These are phyloP conservation scores for Atalantia buxifolia DNA, from an alignment of 345 rosid species.

Conservation along the genomic window DNA sequence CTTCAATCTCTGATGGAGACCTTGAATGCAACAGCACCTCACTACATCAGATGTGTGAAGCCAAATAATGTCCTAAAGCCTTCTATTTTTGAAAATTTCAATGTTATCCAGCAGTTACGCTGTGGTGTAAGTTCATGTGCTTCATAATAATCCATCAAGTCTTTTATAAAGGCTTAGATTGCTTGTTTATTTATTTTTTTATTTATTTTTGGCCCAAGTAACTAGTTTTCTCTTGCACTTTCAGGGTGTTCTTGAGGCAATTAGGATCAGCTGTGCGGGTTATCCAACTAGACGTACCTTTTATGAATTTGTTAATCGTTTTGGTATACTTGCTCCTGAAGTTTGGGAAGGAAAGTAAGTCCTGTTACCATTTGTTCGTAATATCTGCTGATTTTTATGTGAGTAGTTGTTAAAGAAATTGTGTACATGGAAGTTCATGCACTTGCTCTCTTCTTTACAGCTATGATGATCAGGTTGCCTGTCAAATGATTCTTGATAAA, in stretches of 20 bases:
- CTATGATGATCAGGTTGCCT: constrained; percentile 79
- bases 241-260: constrained; percentile 91
- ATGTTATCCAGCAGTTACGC: constrained; percentile 91
- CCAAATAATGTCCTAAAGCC: constrained; percentile 91
- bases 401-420: neutral
- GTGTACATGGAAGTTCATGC: constrained; percentile 15
- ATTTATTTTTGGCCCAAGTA: neutral
- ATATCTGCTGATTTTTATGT: neutral
- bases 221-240: constrained; percentile 2
- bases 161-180: neutral
- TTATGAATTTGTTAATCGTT: constrained; percentile 91
- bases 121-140: constrained; percentile 78
- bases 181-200: neutral
- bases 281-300: constrained; percentile 96
- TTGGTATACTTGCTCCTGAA: constrained; percentile 94
- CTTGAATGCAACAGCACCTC: constrained; percentile 84
- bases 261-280: constrained; percentile 98
- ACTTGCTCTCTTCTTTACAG: constrained; percentile 38
- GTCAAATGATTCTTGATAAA: constrained; percentile 88
- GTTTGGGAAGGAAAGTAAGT: constrained; percentile 90
- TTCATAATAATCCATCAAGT: neutral
- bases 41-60: constrained; percentile 99
- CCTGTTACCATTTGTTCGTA: neutral
- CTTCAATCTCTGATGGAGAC: constrained; percentile 98
- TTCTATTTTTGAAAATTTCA: constrained; percentile 81